Base-by-base conservation (phyloP, 2,329 filamentous ascomycete species). In the Fusarium solani-melongenae region DNA sequence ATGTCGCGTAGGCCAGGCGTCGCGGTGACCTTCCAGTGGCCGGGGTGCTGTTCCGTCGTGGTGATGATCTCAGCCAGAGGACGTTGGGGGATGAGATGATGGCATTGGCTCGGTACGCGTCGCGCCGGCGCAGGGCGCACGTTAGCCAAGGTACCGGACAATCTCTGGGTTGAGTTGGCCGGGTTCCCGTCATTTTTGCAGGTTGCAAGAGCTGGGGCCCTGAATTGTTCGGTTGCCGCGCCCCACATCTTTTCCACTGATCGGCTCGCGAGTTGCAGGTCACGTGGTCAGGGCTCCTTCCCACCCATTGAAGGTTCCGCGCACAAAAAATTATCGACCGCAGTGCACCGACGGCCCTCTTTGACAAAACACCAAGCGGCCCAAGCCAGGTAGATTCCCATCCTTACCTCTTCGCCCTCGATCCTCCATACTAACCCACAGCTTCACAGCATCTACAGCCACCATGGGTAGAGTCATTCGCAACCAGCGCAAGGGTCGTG, bases 401-500 rank as follows among this genome's bases (percentile, higher is more conserved):
- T 67, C 60, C 65, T 76, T 74, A 67, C 70, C 71, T 70, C 71
- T 72, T 74, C 71, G 76, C 72, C 69, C 74, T 74, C 72, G 75
- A 74, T 74, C 68, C 64, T 74, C 65, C 41, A 61, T 71, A 77
- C 80, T 81, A 75, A 81, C 77, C 59, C 74, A 75, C 71, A 75
- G 78, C 72, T 74, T 73, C 71, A 70, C 74, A 79, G 74, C 73
- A 80, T 77, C 74, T 76, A 79, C 81, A 77, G 82, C 79, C 80
- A 81, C 80, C 77, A 88, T 88, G 87, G 87, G 87, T 87, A 85
- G 87, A 85, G 87, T 88, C 81, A 91, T 91, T 87, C 88, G 89
- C 86, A 91, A 91, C 85, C 89, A 91, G 88, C 86, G 88, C 82
- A 89, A 89, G 85, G 88, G 88, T 81, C 85, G 85, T 84, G 87